phyloP scores from a whole-genome alignment of 176 grass and related monocot species.

The Lolium perenne region DNA sequence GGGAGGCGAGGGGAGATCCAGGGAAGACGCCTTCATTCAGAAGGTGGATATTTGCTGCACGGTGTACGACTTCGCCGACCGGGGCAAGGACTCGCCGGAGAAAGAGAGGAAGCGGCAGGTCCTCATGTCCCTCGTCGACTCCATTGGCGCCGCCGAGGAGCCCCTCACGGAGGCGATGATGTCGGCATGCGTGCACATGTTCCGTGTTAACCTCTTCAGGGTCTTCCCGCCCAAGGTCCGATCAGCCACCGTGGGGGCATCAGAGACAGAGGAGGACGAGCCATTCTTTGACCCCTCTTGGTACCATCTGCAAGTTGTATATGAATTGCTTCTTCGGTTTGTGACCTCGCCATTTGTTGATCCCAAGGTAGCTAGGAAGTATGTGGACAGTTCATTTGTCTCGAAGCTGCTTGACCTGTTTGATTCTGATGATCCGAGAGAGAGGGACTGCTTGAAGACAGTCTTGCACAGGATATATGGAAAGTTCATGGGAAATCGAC shows the following conservation, averaged over 20 bases:
- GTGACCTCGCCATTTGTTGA: constrained; percentile 82
- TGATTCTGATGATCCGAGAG: constrained; percentile 94
- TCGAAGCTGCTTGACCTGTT: constrained; percentile 85
- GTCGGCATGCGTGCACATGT: constrained; percentile 72
- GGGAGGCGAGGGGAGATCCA: constrained; percentile 48
- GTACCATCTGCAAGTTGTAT: constrained; percentile 93
- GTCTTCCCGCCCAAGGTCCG: constrained; percentile 85
- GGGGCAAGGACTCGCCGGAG: constrained; percentile 78
- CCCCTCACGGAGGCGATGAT: constrained; percentile 88
- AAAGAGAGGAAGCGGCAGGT: constrained; percentile 90
- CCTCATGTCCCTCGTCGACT: constrained; percentile 77
- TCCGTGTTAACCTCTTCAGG: constrained; percentile 84
- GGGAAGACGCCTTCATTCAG: constrained; percentile 79
- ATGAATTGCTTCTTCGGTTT: constrained; percentile 88
- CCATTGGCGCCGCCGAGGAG: constrained; percentile 58
- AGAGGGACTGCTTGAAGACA: constrained; percentile 87
- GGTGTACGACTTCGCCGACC: constrained; percentile 89
- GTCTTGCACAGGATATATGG: constrained; percentile 81
- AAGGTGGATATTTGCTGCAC: constrained; percentile 83
- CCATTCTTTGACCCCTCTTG: constrained; percentile 89
- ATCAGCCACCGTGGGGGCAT: constrained; percentile 22
- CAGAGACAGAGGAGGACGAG: constrained; percentile 89
- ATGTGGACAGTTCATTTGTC: constrained; percentile 76
- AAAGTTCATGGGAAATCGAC: constrained; percentile 85
- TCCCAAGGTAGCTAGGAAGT: constrained; percentile 88